A percentile compares a stretch with the other conserved stretches of the same genome.
These are phyloP conservation scores for Sclerotinia sclerotiorum DNA, from an alignment of 2,329 filamentous ascomycete genomes.

Conservation along the genomic window DNA sequence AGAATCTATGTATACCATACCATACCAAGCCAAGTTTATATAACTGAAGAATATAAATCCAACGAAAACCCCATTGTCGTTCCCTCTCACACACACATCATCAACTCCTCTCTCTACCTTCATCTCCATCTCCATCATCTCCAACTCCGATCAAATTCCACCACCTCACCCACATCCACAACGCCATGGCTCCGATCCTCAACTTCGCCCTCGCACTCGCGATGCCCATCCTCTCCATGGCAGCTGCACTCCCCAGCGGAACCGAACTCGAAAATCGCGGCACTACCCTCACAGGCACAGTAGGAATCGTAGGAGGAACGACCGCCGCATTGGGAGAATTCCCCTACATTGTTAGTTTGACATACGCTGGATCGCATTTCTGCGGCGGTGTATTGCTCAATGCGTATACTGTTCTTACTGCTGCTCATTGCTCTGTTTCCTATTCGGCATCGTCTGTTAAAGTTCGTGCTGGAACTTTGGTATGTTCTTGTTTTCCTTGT, in stretches of 20 bases:
- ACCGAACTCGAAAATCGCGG: not conserved
- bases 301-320: constrained; percentile 26
- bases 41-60: not conserved
- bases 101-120: not conserved
- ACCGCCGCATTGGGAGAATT: constrained; percentile 29
- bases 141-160: too few species aligned
- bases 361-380: constrained; percentile 26
- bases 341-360: constrained; percentile 31
- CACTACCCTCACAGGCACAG: not conserved
- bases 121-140: not conserved
- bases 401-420: constrained; percentile 32
- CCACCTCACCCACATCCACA: not conserved
- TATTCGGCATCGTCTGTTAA: constrained; percentile 26
- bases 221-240: constrained; percentile 13
- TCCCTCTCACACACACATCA: not conserved
- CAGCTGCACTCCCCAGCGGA: not conserved
- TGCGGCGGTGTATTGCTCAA: constrained; percentile 33
- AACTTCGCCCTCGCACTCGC: constrained; percentile 1
- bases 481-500: constrained; percentile 19
- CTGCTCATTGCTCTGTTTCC: constrained; percentile 31
- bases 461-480: constrained; percentile 31
- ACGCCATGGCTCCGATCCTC: constrained; percentile 17
- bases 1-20: too few species aligned
- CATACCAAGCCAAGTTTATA: too few species aligned
- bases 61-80: too few species aligned